phyloP scores from a whole-genome alignment of 768 basidiomycete species.

The Lentinula lateritia region DNA sequence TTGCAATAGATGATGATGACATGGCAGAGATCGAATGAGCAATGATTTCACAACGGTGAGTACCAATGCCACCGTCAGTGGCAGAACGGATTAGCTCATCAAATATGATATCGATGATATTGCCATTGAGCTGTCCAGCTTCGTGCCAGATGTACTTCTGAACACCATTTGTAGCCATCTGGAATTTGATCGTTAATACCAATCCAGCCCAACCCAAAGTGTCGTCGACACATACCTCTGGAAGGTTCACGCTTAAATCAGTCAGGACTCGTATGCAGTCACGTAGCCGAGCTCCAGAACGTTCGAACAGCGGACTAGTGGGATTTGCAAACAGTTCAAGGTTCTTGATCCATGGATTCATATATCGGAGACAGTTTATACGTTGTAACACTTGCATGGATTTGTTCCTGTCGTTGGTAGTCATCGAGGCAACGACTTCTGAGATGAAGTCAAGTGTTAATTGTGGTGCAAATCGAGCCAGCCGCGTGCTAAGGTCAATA shows the following conservation, averaged over 20 bases:
- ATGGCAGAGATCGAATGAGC: slow-evolving; percentile 69
- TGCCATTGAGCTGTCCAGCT: slow-evolving; percentile 62
- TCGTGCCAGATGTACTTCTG: slow-evolving; percentile 78
- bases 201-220: not conserved
- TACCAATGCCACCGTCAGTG: slow-evolving; percentile 77
- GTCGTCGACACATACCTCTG: slow-evolving; percentile 46
- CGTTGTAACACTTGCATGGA: slow-evolving; percentile 44
- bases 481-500: slow-evolving; percentile 59
- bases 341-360: slow-evolving; percentile 88
- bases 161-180: slow-evolving; percentile 22
- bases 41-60: slow-evolving; percentile 68
- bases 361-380: slow-evolving; percentile 71
- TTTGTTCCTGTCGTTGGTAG: slow-evolving; percentile 36
- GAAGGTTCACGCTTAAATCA: slow-evolving; percentile 65
- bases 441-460: slow-evolving; percentile 84
- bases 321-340: slow-evolving; percentile 68
- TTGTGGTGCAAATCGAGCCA: slow-evolving; percentile 72
- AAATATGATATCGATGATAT: slow-evolving; percentile 64
- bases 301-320: slow-evolving; percentile 59
- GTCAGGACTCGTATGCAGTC: slow-evolving; percentile 79
- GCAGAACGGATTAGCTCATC: slow-evolving; percentile 80
- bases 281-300: slow-evolving; percentile 67
- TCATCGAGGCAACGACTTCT: slow-evolving; percentile 72
- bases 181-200: not conserved
- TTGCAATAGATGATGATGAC: slow-evolving; percentile 62